These are phyloP conservation scores for Tothia fuscella DNA, from an alignment of 2,329 filamentous ascomycete species.

Conservation along the genomic window DNA sequence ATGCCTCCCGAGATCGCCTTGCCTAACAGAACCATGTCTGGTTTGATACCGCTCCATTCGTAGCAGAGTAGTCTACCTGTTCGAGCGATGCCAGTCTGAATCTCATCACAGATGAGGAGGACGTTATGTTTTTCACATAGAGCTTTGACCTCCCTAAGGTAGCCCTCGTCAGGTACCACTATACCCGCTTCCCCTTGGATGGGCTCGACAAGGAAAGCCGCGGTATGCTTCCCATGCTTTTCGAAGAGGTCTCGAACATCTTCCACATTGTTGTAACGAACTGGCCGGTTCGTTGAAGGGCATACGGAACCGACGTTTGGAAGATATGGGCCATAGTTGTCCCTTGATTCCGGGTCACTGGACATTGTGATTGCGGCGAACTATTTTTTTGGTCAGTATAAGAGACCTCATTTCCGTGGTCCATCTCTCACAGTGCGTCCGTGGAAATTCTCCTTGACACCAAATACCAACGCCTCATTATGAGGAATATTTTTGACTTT, in stretches of 20 bases:
- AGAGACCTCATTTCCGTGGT: neutral
- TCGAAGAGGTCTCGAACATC: conserved; percentile 72
- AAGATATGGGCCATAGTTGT: conserved; percentile 94
- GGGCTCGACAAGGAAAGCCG: conserved; percentile 88
- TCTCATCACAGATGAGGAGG: conserved; percentile 93
- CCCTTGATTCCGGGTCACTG: conserved; percentile 85
- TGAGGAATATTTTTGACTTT: conserved; percentile 84
- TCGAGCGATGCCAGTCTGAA: conserved; percentile 92
- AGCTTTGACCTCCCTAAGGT: conserved; percentile 65
- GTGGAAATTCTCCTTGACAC: conserved; percentile 87
- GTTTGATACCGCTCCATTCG: conserved; percentile 91
- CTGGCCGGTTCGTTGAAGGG: conserved; percentile 63
- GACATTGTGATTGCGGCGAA: conserved; percentile 95
- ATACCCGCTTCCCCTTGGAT: conserved; percentile 98
- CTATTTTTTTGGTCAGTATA: conserved; percentile 29
- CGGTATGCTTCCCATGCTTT: conserved; percentile 70
- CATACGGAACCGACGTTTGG: conserved; percentile 70
- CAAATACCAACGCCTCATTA: conserved; percentile 74
- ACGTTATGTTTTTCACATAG: conserved; percentile 95
- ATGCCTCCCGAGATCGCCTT: conserved; percentile 98
- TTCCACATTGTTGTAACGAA: conserved; percentile 75
- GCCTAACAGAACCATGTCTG: conserved; percentile 85
- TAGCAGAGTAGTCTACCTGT: conserved; percentile 90
- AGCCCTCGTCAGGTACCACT: conserved; percentile 83
- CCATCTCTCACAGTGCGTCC: conserved; percentile 66